Evolutionary conservation across 2,329 filamentous ascomycete species (phyloP), one percentile per base, ranked within the genome.

Genomic region (Fusarium musae): DNA sequence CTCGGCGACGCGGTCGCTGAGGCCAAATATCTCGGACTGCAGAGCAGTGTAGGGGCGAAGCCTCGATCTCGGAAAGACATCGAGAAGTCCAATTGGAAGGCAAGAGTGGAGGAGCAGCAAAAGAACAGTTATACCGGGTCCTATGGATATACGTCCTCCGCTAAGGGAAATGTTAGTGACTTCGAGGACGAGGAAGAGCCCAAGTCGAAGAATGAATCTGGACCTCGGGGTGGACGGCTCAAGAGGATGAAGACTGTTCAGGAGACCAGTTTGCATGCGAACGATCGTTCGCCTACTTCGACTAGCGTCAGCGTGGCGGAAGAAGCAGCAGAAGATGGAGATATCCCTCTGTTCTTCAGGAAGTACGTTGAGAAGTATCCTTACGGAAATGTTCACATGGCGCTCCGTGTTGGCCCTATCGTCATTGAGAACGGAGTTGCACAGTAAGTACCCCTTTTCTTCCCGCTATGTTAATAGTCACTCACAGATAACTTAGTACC

Each of bases 351-450:
- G 4, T 82, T 78, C 44, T 75, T 82, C 11, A 75, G 77, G 34
- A 72, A 70, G 13, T 76, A 78, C 39, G 73, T 77, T 2, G 76
- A 81, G 30, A 77, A 79, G 47, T 78, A 83, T 67, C 83, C 82
- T 0, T 84, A 80, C 60, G 80, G 79, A 4, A 82, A 83, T 59
- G 80, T 84, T 6, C 83, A 83, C 47, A 84, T 84, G 82, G 81
- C 79, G 15, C 74, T 85, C 11, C 78, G 82, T 1, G 61, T 85
- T 36, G 83, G 83, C 1, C 82, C 83, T 9, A 43, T 85, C 30
- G 64, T 84, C 6, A 80, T 85, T 42, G 82, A 84, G 72, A 84
- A 83, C 66, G 83, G 82, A 12, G 79, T 82, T 9, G 70, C 74
- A 26, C 76, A 81, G 83, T 84, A 75, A 78, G 82, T 78, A 21